phyloP scores from a whole-genome alignment of 2,329 filamentous ascomycete genomes.

The Knoxdaviesia proteae region DNA sequence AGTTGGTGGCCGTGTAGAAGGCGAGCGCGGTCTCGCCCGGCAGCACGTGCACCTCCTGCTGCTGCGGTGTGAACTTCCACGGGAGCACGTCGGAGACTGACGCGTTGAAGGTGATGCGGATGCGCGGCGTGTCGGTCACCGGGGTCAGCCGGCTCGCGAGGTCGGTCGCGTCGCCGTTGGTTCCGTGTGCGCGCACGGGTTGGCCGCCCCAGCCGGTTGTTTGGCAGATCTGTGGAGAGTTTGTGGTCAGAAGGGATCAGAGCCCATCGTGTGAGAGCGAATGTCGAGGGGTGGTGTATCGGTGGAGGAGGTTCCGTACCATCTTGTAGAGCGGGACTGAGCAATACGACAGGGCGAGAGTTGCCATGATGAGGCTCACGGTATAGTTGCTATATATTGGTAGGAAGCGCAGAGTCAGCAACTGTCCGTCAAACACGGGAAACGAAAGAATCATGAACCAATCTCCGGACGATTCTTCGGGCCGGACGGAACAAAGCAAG shows the following conservation, averaged over 20 bases:
- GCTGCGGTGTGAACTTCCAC: conserved; percentile 94
- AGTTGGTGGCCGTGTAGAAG: conserved; percentile 94
- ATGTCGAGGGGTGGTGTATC: neutral
- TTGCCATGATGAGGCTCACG: conserved; percentile 57
- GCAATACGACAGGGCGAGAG: conserved; percentile 61
- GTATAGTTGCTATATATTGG: conserved; percentile 40
- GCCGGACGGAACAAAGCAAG: neutral
- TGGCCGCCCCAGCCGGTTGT: conserved; percentile 85
- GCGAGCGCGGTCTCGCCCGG: conserved; percentile 93
- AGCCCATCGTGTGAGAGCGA: neutral
- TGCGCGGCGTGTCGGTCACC: conserved; percentile 58
- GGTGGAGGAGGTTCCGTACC: conserved; percentile 21
- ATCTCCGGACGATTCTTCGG: neutral
- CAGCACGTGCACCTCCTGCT: conserved; percentile 85
- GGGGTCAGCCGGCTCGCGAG: conserved; percentile 60
- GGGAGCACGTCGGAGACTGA: conserved; percentile 87
- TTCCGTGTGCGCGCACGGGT: conserved; percentile 59
- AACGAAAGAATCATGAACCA: conserved; percentile 3
- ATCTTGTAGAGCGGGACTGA: conserved; percentile 78
- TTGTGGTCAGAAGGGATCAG: conserved; percentile 3
- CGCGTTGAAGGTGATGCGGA: conserved; percentile 89
- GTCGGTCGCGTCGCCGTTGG: conserved; percentile 32
- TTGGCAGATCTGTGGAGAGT: conserved; percentile 44
- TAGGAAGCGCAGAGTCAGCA: conserved; percentile 4
- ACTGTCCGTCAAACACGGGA: neutral